A percentile compares a stretch with the other conserved stretches of the same genome.
These are phyloP conservation scores for Corchorus capsularis DNA, from an alignment of 345 rosid species.

Conservation along the genomic window DNA sequence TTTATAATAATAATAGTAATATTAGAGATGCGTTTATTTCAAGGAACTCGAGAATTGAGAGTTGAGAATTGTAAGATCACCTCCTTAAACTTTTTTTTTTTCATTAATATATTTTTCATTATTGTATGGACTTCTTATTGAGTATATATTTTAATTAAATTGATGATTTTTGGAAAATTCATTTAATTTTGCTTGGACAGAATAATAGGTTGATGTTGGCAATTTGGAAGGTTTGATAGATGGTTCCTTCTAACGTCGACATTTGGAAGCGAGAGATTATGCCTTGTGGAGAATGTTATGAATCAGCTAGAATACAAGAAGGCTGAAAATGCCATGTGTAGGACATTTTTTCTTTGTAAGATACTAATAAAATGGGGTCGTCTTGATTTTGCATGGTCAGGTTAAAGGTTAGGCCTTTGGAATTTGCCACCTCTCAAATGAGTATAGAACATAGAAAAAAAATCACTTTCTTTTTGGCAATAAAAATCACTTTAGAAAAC, in stretches of 20 bases:
- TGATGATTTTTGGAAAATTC: background rate
- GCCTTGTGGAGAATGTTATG: background rate
- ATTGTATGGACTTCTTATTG: background rate
- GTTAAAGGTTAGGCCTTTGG: conserved; percentile 6
- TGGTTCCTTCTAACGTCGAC: background rate
- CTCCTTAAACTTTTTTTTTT: background rate
- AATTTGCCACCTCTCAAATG: conserved; percentile 9
- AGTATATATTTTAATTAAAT: background rate
- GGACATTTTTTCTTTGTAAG: background rate
- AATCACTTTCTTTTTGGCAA: no score
- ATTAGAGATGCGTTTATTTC: conserved; percentile 21
- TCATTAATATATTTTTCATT: no score
- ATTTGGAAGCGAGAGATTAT: background rate
- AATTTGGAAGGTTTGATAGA: background rate
- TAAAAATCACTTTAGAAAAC: background rate
- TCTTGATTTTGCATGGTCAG: conserved; percentile 1
- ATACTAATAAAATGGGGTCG: no score
- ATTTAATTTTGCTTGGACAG: background rate
- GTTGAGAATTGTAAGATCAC: background rate
- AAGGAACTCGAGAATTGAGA: conserved; percentile 20
- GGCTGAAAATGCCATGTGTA: conserved; percentile 8
- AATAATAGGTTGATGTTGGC: background rate
- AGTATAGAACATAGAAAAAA: background rate
- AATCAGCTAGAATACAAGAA: conserved; percentile 11
- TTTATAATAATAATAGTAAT: background rate